Conservation (phyloP, 257 asterid species). For the Ilex asprella region DNA sequence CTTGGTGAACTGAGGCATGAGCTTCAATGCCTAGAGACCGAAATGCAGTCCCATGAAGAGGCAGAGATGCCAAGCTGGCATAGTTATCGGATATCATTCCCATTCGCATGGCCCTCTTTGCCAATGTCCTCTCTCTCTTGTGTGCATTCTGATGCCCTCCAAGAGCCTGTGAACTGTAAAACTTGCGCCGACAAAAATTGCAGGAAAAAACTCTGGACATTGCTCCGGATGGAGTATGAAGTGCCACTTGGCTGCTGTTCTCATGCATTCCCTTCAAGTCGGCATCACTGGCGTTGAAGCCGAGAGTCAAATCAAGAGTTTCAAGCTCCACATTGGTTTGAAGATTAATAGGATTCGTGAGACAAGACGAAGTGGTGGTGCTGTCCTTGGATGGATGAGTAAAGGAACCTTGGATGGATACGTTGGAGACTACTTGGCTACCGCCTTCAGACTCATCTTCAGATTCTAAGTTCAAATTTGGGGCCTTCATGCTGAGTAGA, state of each 20-base stretch:
- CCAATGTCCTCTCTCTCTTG: slow-evolving; percentile 83
- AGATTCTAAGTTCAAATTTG: slow-evolving; percentile 45
- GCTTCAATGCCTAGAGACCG: slow-evolving; percentile 79
- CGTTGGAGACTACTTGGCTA: slow-evolving; percentile 61
- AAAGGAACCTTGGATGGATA: slow-evolving; percentile 39
- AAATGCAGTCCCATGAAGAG: slow-evolving; percentile 63
- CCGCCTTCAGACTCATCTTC: slow-evolving; percentile 76
- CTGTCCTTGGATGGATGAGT: slow-evolving; percentile 37
- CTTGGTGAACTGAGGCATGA: slow-evolving; percentile 63
- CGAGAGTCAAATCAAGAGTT: slow-evolving; percentile 72
- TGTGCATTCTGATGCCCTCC: slow-evolving; percentile 98
- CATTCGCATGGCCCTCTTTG: slow-evolving; percentile 84
- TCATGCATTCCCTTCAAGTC: slow-evolving; percentile 21
- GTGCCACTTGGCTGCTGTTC: slow-evolving; percentile 12
- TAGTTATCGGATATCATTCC: slow-evolving; percentile 75
- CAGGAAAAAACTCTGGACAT: slow-evolving; percentile 68
- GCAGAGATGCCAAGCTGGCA: slow-evolving; percentile 80
- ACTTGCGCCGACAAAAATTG: slow-evolving; percentile 85
- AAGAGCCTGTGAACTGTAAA: slow-evolving; percentile 90
- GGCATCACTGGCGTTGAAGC: slow-evolving; percentile 27
- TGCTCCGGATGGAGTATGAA: slow-evolving; percentile 31
- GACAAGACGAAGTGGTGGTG: slow-evolving; percentile 31
- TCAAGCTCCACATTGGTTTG: slow-evolving; percentile 22
- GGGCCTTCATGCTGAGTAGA: slow-evolving; percentile 37
- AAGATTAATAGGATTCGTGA: slow-evolving; percentile 19